phyloP scores from a whole-genome alignment of 2,329 filamentous ascomycete species.

The Colletotrichum lentis region DNA sequence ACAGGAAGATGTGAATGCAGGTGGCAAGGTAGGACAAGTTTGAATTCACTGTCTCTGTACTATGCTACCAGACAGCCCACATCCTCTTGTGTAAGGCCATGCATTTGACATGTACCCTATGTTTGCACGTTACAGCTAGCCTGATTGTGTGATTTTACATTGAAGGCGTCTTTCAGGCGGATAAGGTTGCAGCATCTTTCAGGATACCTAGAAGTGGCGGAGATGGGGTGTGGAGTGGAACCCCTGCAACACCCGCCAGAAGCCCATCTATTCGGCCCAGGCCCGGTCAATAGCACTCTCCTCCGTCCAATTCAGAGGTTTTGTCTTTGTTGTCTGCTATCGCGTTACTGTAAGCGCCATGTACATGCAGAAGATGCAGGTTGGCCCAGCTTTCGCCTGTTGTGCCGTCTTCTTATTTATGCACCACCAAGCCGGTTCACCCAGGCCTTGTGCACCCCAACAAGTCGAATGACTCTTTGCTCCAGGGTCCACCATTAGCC shows the following conservation, averaged over 20 bases:
- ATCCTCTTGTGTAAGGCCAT: neutral
- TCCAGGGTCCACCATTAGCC: slow-evolving; percentile 71
- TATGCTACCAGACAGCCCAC: neutral
- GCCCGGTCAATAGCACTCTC: too few species aligned
- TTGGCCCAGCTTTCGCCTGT: neutral
- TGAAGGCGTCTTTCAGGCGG: neutral
- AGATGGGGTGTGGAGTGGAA: neutral
- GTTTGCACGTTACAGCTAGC: too few species aligned
- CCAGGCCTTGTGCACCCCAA: slow-evolving; percentile 67
- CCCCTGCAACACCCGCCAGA: too few species aligned
- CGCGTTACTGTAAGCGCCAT: neutral
- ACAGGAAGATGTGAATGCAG: too few species aligned
- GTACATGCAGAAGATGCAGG: neutral
- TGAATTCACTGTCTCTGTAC: neutral
- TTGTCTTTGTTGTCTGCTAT: neutral
- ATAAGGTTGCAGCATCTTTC: neutral
- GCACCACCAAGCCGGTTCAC: slow-evolving; percentile 10
- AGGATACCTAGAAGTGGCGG: neutral
- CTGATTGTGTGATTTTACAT: neutral
- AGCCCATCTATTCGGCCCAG: too few species aligned
- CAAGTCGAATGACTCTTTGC: slow-evolving; percentile 72
- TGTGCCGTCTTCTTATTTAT: neutral
- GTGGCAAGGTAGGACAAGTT: neutral
- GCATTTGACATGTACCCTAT: neutral
- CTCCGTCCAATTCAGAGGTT: neutral